Conservation (phyloP, 352 stramenopile genomes). For the Phytophthora syringae region DNA sequence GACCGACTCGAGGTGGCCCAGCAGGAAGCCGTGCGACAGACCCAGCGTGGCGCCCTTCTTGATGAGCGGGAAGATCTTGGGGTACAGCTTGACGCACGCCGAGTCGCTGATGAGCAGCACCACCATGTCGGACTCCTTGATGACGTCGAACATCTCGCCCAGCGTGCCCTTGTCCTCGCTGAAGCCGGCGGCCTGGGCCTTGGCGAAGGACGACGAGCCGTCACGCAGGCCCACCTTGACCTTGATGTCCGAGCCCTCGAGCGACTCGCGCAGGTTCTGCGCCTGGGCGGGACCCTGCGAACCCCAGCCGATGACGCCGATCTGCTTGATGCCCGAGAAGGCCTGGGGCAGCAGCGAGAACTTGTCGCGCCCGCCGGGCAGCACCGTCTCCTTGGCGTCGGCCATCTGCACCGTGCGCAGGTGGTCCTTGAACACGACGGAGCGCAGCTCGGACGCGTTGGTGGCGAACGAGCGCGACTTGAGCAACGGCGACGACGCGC, state of each 20-base stretch:
- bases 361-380: constrained; percentile 90
- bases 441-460: constrained; percentile 68
- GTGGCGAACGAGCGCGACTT: constrained; percentile 62
- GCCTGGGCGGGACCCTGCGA: constrained; percentile 97
- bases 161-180: constrained; percentile 93
- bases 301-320: constrained; percentile 98
- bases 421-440: constrained; percentile 74
- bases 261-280: constrained; percentile 97
- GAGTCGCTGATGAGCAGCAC: constrained; percentile 98
- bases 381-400: constrained; percentile 75
- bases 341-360: constrained; percentile 96
- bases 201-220: constrained; percentile 81
- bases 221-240: constrained; percentile 92
- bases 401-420: constrained; percentile 83
- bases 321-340: constrained; percentile 96
- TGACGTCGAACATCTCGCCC: constrained; percentile 97
- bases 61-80: constrained; percentile 96
- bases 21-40: constrained; percentile 97
- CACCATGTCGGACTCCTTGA: constrained; percentile 97
- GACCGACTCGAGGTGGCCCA: constrained; percentile 97
- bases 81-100: constrained; percentile 95
- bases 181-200: constrained; percentile 93
- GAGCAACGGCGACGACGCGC: constrained; percentile 49
- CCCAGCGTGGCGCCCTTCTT: constrained; percentile 96
- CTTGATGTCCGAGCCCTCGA: constrained; percentile 76